Evolutionary conservation across 139 green algal species (phyloP), one percentile per base, ranked within the genome.

Genomic region (Chlamydomonas schloesseri): DNA sequence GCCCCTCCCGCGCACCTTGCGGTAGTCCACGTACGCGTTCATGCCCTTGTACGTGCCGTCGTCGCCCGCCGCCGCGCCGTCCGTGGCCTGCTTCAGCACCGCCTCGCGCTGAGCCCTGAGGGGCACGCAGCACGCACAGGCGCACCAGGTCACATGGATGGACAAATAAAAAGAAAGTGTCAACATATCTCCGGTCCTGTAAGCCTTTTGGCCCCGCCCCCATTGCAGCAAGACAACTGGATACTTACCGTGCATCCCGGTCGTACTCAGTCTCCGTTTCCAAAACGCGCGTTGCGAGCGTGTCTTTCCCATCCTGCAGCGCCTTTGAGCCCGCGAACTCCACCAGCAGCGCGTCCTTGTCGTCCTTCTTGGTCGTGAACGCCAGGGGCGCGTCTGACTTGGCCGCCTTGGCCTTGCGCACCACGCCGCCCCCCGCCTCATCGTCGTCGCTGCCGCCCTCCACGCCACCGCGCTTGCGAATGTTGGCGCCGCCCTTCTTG

Each of bases 211-310:
- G n/a, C n/a, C n/a, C n/a, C n/a, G n/a, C n/a, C n/a, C n/a, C n/a
- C n/a, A n/a, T n/a, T n/a, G n/a, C n/a, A n/a, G n/a, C n/a, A n/a
- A n/a, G n/a, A n/a, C n/a, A n/a, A n/a, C n/a, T n/a, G n/a, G n/a
- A n/a, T n/a, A 46, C n/a, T 37, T 13, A 96, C 92, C 96, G 89
- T 0, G 89, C 89, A 83, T 98, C 96, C 36, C 92, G 73, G 80
- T 98, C 94, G 53, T 90, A 92, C 70, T 95, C 84, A 8, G 96
- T 98, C 81, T 98, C 95, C 31, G 93, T 97, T 76, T 98, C 93
- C 31, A 97, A 79, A 1, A 29, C 34, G 1, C 86, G 58, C 0
- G 95, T 98, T 0, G 94, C 96, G 10, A 90, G 87, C 33, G 87
- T 60, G 88, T 97, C 94, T 1, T 64, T 86, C 0, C 65, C 85